phyloP scores from a whole-genome alignment of 345 rosid species.

The Turnera subulata region DNA sequence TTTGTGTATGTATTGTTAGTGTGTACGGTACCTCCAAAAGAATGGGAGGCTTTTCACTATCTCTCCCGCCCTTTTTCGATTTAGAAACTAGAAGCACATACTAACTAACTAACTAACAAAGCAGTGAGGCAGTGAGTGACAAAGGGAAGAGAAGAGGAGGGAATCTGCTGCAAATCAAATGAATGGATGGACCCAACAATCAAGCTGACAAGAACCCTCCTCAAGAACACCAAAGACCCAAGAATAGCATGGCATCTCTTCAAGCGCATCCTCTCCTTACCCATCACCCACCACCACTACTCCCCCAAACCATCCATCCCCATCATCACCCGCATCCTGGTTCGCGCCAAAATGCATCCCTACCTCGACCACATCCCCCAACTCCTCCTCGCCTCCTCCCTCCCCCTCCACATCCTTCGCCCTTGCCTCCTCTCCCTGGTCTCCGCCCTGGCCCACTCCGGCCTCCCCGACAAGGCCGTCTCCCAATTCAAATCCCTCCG shows the following conservation, averaged over 20 bases:
- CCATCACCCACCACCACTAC: slow-evolving; percentile 26
- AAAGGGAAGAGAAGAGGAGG: too few species aligned
- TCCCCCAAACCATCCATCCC: slow-evolving; percentile 42
- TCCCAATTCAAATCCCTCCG: slow-evolving; percentile 57
- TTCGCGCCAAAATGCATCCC: slow-evolving; percentile 52
- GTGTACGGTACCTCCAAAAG: too few species aligned
- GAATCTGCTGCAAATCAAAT: too few species aligned
- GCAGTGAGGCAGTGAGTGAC: too few species aligned
- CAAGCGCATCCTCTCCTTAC: slow-evolving; percentile 54
- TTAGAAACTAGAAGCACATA: too few species aligned
- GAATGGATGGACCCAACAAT: slow-evolving; percentile 52
- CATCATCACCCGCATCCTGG: slow-evolving; percentile 57
- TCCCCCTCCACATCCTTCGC: slow-evolving; percentile 14
- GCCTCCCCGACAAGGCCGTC: slow-evolving; percentile 44
- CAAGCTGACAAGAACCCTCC: slow-evolving; percentile 54
- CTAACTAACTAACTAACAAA: too few species aligned
- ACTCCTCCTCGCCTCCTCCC: slow-evolving; percentile 41
- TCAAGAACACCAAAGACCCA: slow-evolving; percentile 60
- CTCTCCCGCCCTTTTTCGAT: too few species aligned
- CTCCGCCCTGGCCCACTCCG: slow-evolving; percentile 45
- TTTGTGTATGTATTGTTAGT: too few species aligned
- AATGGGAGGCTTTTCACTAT: too few species aligned
- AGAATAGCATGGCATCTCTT: slow-evolving; percentile 79
- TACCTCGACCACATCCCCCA: slow-evolving; percentile 67
- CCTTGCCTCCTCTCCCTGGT: slow-evolving; percentile 44